A percentile compares a stretch with the other conserved stretches of the same genome.
phyloP scores from a whole-genome alignment of 192 early-diverging fungal genomes.

The Coemansia sp. region DNA sequence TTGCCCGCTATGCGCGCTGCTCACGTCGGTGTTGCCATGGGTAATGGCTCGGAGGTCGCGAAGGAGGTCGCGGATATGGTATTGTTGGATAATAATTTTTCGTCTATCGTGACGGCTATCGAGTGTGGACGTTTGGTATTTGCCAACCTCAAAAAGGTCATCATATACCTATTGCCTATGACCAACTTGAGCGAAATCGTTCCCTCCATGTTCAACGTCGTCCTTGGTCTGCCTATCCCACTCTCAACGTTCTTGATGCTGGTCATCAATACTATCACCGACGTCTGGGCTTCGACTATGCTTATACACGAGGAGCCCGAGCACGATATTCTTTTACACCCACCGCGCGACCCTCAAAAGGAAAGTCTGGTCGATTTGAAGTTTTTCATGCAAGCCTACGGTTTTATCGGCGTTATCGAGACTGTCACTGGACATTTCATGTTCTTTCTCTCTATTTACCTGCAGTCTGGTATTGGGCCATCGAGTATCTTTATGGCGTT shows the following conservation, averaged over 20 bases:
- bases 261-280: slow-evolving; percentile 69
- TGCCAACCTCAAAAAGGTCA: slow-evolving; percentile 87
- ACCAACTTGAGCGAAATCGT: slow-evolving; percentile 76
- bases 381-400: slow-evolving; percentile 75
- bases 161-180: slow-evolving; percentile 79
- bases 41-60: slow-evolving; percentile 78
- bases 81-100: slow-evolving; percentile 67
- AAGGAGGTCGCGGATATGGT: slow-evolving; percentile 71
- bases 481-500: slow-evolving; percentile 61
- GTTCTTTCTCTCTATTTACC: slow-evolving; percentile 71
- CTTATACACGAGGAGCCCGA: slow-evolving; percentile 82
- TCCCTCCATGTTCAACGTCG: slow-evolving; percentile 77
- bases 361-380: slow-evolving; percentile 69
- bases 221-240: slow-evolving; percentile 79
- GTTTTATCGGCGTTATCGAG: slow-evolving; percentile 76
- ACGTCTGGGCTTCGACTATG: slow-evolving; percentile 63
- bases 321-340: slow-evolving; percentile 67
- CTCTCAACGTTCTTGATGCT: slow-evolving; percentile 82
- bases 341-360: slow-evolving; percentile 70
- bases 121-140: slow-evolving; percentile 82
- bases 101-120: slow-evolving; percentile 72
- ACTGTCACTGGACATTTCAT: slow-evolving; percentile 67
- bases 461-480: slow-evolving; percentile 61
- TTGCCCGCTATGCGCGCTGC: slow-evolving; percentile 91
- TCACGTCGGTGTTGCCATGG: slow-evolving; percentile 88